phyloP scores from a whole-genome alignment of 495 filamentous ascomycete species.

The Penicillium manginii region DNA sequence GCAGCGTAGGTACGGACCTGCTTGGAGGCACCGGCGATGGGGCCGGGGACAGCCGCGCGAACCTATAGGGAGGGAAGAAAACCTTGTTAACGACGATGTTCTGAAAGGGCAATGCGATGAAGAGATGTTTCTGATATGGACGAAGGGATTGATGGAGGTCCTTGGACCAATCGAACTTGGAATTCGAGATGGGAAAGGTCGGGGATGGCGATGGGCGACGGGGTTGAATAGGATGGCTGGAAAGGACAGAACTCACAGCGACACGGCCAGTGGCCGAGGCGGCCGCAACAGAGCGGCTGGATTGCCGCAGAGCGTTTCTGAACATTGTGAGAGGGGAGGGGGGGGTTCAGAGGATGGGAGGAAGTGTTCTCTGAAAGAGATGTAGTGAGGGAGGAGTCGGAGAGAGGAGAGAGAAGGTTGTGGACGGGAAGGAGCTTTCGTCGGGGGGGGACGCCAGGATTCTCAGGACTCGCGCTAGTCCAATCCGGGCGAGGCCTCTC shows the following conservation, averaged over 20 bases:
- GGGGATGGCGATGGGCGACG: slow-evolving; percentile 34
- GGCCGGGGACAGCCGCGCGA: slow-evolving; percentile 82
- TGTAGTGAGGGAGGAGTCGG: slow-evolving; percentile 51
- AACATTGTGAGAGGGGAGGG: slow-evolving; percentile 73
- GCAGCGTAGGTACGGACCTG: slow-evolving; percentile 88
- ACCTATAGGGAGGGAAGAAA: slow-evolving; percentile 59
- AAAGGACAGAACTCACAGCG: slow-evolving; percentile 69
- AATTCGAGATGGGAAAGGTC: slow-evolving; percentile 42
- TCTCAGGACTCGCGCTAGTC: slow-evolving; percentile 53
- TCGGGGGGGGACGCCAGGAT: slow-evolving; percentile 53
- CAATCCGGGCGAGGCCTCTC: slow-evolving; percentile 48
- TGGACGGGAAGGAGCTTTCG: slow-evolving; percentile 59
- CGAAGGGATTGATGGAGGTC: slow-evolving; percentile 32
- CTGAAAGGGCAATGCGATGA: slow-evolving; percentile 34
- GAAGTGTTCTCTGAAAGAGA: slow-evolving; percentile 54
- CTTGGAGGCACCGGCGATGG: slow-evolving; percentile 70
- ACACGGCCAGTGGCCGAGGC: slow-evolving; percentile 88
- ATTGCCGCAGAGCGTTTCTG: slow-evolving; percentile 96
- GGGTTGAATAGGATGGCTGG: slow-evolving; percentile 43
- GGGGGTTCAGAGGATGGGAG: slow-evolving; percentile 52
- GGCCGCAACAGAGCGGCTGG: slow-evolving; percentile 89
- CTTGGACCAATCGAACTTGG: slow-evolving; percentile 43
- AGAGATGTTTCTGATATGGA: slow-evolving; percentile 29
- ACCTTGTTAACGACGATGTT: slow-evolving; percentile 48
- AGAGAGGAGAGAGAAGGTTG: slow-evolving; percentile 51